Conservation (phyloP, 2,329 filamentous ascomycete species). For the Exophiala alcalophila region DNA sequence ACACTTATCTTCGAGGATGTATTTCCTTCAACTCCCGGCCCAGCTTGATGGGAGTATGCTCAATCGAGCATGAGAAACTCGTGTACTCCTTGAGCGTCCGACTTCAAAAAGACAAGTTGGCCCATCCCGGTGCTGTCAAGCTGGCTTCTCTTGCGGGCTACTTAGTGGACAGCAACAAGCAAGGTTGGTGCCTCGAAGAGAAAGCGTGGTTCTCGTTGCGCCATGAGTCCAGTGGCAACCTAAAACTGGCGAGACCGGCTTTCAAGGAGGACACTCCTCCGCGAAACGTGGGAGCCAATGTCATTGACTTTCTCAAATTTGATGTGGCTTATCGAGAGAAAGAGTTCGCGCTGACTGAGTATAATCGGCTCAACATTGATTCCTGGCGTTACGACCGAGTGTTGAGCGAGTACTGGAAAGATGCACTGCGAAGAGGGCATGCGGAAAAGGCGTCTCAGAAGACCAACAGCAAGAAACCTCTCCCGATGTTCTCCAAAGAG, state of each 20-base stretch:
- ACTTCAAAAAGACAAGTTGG: constrained; percentile 46
- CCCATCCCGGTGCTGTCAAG: constrained; percentile 35
- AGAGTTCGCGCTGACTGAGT: constrained; percentile 33
- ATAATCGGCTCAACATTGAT: constrained; percentile 34
- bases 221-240: constrained; percentile 2
- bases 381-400: constrained; percentile 35
- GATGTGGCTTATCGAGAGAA: constrained; percentile 37
- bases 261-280: constrained; percentile 31
- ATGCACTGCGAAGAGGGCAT: constrained; percentile 24
- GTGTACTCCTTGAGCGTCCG: constrained; percentile 40
- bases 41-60: constrained; percentile 53
- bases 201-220: constrained; percentile 36
- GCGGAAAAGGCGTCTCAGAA: too few species aligned
- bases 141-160: constrained; percentile 44
- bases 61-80: constrained; percentile 49
- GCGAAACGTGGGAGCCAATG: constrained; percentile 30
- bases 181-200: constrained; percentile 42
- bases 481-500: not conserved
- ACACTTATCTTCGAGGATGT: constrained; percentile 43
- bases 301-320: constrained; percentile 47
- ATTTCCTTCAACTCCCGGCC: constrained; percentile 49
- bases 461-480: too few species aligned
- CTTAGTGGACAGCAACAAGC: constrained; percentile 47
- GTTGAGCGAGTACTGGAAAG: constrained; percentile 36
- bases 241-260: constrained; percentile 18